These are phyloP conservation scores for Benincasa hispida DNA, from an alignment of 306 rosid species.

Conservation along the genomic window DNA sequence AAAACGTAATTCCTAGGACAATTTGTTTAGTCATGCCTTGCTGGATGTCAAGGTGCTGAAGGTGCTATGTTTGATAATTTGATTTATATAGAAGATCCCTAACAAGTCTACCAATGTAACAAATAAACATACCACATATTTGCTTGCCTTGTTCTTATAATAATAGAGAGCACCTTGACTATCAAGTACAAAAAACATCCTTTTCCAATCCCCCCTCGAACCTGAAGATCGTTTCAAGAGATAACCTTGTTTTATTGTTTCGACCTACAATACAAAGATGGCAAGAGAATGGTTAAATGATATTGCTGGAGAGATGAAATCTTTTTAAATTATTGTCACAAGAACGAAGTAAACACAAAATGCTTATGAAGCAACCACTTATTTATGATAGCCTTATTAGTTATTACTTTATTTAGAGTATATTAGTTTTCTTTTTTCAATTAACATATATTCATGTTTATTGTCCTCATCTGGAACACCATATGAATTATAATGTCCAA, in stretches of 20 bases:
- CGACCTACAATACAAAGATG: conserved; percentile 28
- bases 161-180: conserved; percentile 61
- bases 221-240: conserved; percentile 79
- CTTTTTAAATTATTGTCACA: not conserved
- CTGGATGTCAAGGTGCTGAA: not conserved
- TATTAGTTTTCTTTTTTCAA: not conserved
- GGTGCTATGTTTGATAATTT: not conserved
- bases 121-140: conserved; percentile 52
- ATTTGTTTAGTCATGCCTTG: not conserved
- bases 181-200: conserved; percentile 83
- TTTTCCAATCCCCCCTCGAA: conserved; percentile 86
- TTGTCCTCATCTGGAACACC: not conserved
- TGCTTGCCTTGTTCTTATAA: conserved; percentile 60
- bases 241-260: conserved; percentile 78
- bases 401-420: not conserved
- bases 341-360: not conserved
- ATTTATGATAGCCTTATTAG: not conserved
- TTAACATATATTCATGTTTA: not conserved
- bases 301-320: not conserved
- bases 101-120: conserved; percentile 1
- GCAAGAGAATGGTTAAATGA: not conserved
- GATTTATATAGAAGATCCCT: not conserved
- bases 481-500: not conserved
- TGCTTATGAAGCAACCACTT: not conserved
- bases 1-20: not conserved